Evolutionary conservation across 1,139 yeast genomes (phyloP).

Genomic region (Spencermartinsiella ligniputridi): DNA sequence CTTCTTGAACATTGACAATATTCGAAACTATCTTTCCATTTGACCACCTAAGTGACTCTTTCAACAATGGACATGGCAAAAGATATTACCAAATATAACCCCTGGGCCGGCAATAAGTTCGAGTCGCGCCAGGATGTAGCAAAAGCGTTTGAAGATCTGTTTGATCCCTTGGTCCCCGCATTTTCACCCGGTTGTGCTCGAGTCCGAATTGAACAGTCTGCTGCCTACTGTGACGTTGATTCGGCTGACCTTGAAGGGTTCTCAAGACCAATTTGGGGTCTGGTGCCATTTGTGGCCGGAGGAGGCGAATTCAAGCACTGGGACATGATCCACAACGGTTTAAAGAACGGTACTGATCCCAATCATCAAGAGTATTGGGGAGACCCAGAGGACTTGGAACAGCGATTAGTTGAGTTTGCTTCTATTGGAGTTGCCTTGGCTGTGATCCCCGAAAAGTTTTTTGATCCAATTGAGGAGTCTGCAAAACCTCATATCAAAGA

Average conservation of each 20-base stretch:
- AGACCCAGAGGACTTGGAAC: conserved; percentile 24
- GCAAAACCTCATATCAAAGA: conserved; percentile 22
- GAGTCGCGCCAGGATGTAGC: conserved; percentile 17
- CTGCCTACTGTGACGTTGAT: conserved; percentile 23
- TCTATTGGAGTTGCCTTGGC: conserved; percentile 31
- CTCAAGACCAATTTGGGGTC: conserved; percentile 32
- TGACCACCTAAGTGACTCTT: no score
- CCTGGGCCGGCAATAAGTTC: conserved; percentile 16
- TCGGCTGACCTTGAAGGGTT: conserved; percentile 32
- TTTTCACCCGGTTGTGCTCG: conserved; percentile 22
- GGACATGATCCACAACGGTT: conserved; percentile 23
- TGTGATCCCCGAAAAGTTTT: conserved; percentile 26
- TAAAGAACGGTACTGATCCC: conserved; percentile 32
- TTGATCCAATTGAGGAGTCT: conserved; percentile 28
- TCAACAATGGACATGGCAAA: background rate
- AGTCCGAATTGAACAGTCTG: conserved; percentile 21
- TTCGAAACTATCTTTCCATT: no score
- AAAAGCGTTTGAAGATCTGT: conserved; percentile 17
- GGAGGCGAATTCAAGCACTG: conserved; percentile 30
- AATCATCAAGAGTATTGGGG: conserved; percentile 33
- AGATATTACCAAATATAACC: conserved; percentile 9
- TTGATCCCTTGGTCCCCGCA: conserved; percentile 19
- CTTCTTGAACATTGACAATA: no score
- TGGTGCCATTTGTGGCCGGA: conserved; percentile 29
- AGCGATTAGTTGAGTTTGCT: conserved; percentile 33